These are phyloP conservation scores for Linaria vulgaris DNA, from an alignment of 257 asterid genomes.

Conservation along the genomic window DNA sequence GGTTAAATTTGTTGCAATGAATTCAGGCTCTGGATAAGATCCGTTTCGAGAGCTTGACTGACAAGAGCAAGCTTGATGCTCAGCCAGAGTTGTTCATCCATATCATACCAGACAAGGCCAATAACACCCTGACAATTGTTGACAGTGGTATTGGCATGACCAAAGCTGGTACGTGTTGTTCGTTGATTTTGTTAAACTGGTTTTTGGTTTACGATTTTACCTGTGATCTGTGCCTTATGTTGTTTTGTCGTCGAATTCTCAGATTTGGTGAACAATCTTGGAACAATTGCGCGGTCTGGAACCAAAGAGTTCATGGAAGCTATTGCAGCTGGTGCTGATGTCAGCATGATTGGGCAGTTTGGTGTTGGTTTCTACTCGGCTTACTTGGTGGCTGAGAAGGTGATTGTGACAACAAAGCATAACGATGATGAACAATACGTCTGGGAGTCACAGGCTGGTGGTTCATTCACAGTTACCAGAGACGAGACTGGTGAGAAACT, in stretches of 20 bases:
- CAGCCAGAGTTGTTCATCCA: constrained; percentile 65
- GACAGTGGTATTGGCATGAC: constrained; percentile 71
- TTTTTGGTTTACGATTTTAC: background rate
- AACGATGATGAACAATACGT: constrained; percentile 63
- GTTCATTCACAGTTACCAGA: constrained; percentile 57
- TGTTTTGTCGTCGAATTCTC: background rate
- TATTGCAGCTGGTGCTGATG: constrained; percentile 66
- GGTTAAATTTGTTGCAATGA: background rate
- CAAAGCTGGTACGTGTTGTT: constrained; percentile 46
- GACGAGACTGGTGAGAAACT: constrained; percentile 49
- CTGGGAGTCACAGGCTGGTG: constrained; percentile 69
- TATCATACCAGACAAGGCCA: constrained; percentile 58
- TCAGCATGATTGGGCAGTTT: constrained; percentile 64
- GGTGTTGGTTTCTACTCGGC: constrained; percentile 70
- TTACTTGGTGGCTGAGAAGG: constrained; percentile 58
- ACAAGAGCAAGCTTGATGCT: constrained; percentile 58
- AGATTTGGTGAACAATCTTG: constrained; percentile 63
- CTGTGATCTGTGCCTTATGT: background rate
- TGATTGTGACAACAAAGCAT: constrained; percentile 52
- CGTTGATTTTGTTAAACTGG: background rate
- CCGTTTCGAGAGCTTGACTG: constrained; percentile 58
- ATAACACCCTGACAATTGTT: constrained; percentile 40
- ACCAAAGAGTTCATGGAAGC: constrained; percentile 73
- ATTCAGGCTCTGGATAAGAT: constrained; percentile 58
- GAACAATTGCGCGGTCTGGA: constrained; percentile 64